Evolutionary conservation across 2,329 filamentous ascomycete species (phyloP).

Genomic region (Fusarium stilboides): DNA sequence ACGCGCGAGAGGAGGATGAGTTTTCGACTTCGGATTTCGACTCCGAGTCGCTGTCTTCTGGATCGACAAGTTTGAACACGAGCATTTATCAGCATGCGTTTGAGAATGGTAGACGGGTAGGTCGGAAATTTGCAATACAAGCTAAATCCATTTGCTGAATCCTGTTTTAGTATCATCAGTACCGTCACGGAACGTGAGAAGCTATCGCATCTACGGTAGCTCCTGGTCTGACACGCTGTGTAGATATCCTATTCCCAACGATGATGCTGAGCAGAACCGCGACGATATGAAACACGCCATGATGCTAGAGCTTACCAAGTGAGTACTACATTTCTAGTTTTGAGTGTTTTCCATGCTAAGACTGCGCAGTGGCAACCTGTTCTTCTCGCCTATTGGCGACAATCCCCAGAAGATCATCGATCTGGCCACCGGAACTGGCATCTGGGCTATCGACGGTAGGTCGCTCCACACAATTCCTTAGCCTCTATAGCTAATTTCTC

Average conservation of each 20-base stretch:
- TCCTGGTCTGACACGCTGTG: constrained; percentile 31
- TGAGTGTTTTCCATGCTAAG: background rate
- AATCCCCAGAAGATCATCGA: constrained; percentile 45
- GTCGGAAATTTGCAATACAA: rapidly evolving
- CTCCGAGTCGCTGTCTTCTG: constrained; percentile 23
- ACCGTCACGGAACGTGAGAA: constrained; percentile 43
- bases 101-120: constrained; percentile 46
- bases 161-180: constrained; percentile 38
- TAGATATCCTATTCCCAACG: constrained; percentile 49
- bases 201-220: rapidly evolving
- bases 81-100: constrained; percentile 46
- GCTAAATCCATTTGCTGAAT: background rate
- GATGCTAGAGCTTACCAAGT: constrained; percentile 50
- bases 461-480: rapidly evolving
- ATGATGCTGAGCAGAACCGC: constrained; percentile 48
- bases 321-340: rapidly evolving
- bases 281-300: constrained; percentile 53
- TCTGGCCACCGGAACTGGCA: constrained; percentile 43
- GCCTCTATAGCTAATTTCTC: background rate
- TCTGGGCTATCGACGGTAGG: constrained; percentile 45
- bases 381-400: constrained; percentile 34
- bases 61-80: constrained; percentile 42
- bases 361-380: constrained; percentile 37
- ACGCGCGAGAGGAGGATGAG: constrained; percentile 37
- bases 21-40: constrained; percentile 44